Percentiles rank a stretch among this genome's conserved stretches.
Conservation (phyloP, 1,139 yeast genomes). For the Debaryomyces psychrophilus region DNA sequence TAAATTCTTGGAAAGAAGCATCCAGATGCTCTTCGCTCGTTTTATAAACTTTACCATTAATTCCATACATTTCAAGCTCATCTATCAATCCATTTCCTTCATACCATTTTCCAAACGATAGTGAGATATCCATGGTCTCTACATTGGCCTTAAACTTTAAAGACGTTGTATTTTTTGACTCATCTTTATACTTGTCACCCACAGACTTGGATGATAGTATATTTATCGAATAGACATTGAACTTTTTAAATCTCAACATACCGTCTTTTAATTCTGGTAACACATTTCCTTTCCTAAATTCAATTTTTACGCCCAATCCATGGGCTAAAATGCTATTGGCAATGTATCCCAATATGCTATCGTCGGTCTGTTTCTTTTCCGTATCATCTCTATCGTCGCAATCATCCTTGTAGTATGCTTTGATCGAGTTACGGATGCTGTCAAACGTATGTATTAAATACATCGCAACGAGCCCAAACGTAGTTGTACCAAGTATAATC, state of each 20-base stretch:
- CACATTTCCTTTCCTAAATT: conserved; percentile 39
- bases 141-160: conserved; percentile 44
- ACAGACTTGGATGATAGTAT: conserved; percentile 5
- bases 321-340: conserved; percentile 42
- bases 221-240: conserved; percentile 37
- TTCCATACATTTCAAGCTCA: conserved; percentile 63
- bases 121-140: conserved; percentile 57
- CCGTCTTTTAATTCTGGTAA: conserved; percentile 60
- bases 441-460: conserved; percentile 50
- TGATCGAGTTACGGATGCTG: conserved; percentile 28
- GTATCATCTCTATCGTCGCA: conserved; percentile 18
- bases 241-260: conserved; percentile 59
- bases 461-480: conserved; percentile 58
- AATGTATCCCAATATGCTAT: conserved; percentile 36
- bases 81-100: conserved; percentile 68
- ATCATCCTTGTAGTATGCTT: conserved; percentile 13
- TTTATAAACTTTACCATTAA: conserved; percentile 53
- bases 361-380: conserved; percentile 19
- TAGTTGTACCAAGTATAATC: conserved; percentile 67
- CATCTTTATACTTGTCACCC: conserved; percentile 17
- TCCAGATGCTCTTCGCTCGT: neutral
- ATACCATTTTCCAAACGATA: conserved; percentile 71
- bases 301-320: conserved; percentile 43
- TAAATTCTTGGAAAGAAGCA: neutral
- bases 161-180: neutral